These are phyloP conservation scores for Mycena galericulata DNA, from an alignment of 768 basidiomycete species.

Conservation along the genomic window DNA sequence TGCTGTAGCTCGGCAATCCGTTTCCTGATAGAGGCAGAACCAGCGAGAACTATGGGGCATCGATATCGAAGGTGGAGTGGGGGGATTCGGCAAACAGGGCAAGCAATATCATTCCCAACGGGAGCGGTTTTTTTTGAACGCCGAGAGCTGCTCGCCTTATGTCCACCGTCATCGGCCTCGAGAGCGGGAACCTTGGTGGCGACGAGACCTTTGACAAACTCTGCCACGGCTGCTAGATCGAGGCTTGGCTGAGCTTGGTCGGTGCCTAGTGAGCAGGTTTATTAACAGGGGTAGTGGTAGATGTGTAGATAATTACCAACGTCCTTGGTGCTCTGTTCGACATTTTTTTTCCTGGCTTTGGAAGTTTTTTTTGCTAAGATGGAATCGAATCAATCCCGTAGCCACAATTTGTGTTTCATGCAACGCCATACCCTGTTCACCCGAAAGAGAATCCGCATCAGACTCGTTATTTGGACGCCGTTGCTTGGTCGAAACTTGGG, in stretches of 20 bases:
- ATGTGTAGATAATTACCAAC: slow-evolving; percentile 26
- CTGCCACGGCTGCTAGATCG: neutral
- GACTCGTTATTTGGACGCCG: neutral
- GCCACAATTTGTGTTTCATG: neutral
- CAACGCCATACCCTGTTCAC: slow-evolving; percentile 15
- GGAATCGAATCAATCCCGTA: neutral
- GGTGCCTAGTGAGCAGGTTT: neutral
- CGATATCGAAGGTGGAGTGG: slow-evolving; percentile 61
- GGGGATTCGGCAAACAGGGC: slow-evolving; percentile 59
- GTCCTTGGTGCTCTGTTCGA: slow-evolving; percentile 8
- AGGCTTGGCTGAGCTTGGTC: too few species aligned
- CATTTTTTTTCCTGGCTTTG: slow-evolving; percentile 21
- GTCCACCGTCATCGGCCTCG: neutral
- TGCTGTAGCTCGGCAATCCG: slow-evolving; percentile 59
- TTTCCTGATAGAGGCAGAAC: slow-evolving; percentile 55
- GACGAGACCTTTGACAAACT: slow-evolving; percentile 2
- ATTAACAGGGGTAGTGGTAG: slow-evolving; percentile 3
- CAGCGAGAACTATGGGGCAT: slow-evolving; percentile 62
- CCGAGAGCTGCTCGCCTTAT: neutral
- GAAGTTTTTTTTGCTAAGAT: slow-evolving; percentile 14
- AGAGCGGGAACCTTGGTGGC: neutral
- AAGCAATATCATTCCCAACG: slow-evolving; percentile 33
- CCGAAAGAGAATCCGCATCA: neutral
- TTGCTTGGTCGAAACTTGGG: neutral
- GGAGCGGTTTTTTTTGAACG: slow-evolving; percentile 4